phyloP scores from a whole-genome alignment of 148 eudicot genomes.

The Arbutus unedo region DNA sequence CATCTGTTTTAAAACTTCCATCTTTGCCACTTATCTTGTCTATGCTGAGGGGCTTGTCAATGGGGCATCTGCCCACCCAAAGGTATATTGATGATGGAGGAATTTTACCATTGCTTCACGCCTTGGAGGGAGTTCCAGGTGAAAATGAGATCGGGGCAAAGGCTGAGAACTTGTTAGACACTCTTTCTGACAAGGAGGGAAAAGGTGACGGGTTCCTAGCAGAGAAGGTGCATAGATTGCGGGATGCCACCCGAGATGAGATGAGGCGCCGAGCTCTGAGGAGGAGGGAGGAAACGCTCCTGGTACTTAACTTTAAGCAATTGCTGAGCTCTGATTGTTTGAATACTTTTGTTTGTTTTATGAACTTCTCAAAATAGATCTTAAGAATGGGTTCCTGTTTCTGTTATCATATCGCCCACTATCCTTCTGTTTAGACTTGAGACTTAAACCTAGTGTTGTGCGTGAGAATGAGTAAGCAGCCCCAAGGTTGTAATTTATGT shows the following conservation, averaged over 20 bases:
- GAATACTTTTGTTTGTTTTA: neutral
- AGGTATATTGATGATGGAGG: constrained; percentile 74
- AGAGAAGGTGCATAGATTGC: constrained; percentile 63
- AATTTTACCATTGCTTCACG: constrained; percentile 87
- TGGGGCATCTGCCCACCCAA: constrained; percentile 92
- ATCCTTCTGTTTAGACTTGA: constrained; percentile 5
- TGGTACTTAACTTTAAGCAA: constrained; percentile 39
- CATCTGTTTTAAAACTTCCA: constrained; percentile 64
- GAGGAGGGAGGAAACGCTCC: constrained; percentile 79
- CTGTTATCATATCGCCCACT: neutral
- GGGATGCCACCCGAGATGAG: constrained; percentile 92
- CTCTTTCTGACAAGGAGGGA: constrained; percentile 85
- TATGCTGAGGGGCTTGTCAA: constrained; percentile 97
- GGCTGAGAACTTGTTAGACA: constrained; percentile 96
- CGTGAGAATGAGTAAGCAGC: neutral
- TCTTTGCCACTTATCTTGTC: constrained; percentile 92
- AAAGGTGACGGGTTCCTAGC: constrained; percentile 82
- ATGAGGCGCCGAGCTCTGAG: constrained; percentile 92
- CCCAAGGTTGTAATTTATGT: neutral
- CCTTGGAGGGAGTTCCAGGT: constrained; percentile 90
- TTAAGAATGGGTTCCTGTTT: neutral
- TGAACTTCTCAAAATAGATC: neutral
- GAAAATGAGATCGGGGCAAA: constrained; percentile 97
- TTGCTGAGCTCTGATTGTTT: neutral
- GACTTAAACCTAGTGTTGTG: neutral